A percentile compares a stretch with the other conserved stretches of the same genome.
Conservation (phyloP, 352 stramenopile species). For the Aphanomyces invadans region DNA sequence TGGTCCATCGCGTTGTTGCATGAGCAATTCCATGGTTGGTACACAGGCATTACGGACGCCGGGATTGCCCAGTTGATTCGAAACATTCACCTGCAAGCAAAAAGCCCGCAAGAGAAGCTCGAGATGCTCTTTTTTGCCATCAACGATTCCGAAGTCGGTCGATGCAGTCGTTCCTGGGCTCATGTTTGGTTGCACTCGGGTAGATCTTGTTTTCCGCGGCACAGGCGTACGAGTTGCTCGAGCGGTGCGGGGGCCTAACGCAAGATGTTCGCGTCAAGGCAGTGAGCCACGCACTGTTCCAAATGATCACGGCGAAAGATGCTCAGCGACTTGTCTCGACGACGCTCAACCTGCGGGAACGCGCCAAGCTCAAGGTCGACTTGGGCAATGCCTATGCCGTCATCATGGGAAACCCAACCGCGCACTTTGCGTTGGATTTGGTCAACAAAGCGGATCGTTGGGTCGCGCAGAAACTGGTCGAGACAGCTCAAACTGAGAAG, state of each 20-base stretch:
- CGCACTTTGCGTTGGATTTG: slow-evolving; percentile 74
- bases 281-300: slow-evolving; percentile 59
- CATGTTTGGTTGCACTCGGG: background rate
- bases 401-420: slow-evolving; percentile 75
- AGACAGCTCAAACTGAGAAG: slow-evolving; percentile 79
- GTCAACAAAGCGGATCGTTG: slow-evolving; percentile 64
- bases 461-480: slow-evolving; percentile 67
- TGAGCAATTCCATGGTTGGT: slow-evolving; percentile 27
- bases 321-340: slow-evolving; percentile 57
- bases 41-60: slow-evolving; percentile 49
- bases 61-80: slow-evolving; percentile 65
- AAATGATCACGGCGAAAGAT: slow-evolving; percentile 81
- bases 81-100: slow-evolving; percentile 49
- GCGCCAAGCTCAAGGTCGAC: slow-evolving; percentile 64
- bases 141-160: slow-evolving; percentile 49
- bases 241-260: slow-evolving; percentile 58
- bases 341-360: slow-evolving; percentile 58
- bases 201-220: slow-evolving; percentile 60
- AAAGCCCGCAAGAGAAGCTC: slow-evolving; percentile 55
- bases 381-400: slow-evolving; percentile 81
- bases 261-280: slow-evolving; percentile 44
- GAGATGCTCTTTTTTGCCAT: slow-evolving; percentile 71
- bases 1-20: too few species aligned
- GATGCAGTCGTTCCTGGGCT: background rate
- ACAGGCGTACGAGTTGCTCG: slow-evolving; percentile 74